Evolutionary conservation across 2,329 filamentous ascomycete species (phyloP).

Genomic region (Fusarium luffae): DNA sequence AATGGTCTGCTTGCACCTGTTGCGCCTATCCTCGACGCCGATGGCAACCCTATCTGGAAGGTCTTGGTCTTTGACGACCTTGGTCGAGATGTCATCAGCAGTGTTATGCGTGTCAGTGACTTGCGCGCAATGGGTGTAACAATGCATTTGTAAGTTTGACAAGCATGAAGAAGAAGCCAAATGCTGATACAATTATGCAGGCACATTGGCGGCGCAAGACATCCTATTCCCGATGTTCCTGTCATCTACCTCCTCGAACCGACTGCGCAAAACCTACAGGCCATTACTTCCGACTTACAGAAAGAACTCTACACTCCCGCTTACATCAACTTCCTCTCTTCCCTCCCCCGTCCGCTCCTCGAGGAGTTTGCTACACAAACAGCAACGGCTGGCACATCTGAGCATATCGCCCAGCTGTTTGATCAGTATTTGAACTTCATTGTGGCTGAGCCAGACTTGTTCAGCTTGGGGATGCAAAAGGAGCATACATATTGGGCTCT

Average conservation of each 20-base stretch:
- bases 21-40: constrained; percentile 83
- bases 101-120: constrained; percentile 93
- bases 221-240: constrained; percentile 94
- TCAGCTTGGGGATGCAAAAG: constrained; percentile 92
- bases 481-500: constrained; percentile 94
- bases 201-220: constrained; percentile 82
- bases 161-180: background rate
- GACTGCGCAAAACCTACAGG: constrained; percentile 79
- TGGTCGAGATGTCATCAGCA: constrained; percentile 95
- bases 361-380: constrained; percentile 96
- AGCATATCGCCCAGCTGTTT: constrained; percentile 90
- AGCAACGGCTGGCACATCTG: constrained; percentile 83
- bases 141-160: constrained; percentile 80
- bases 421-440: constrained; percentile 99
- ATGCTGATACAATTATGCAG: constrained; percentile 56
- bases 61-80: constrained; percentile 93
- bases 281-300: constrained; percentile 86
- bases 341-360: constrained; percentile 86
- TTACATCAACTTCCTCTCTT: constrained; percentile 97
- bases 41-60: constrained; percentile 97
- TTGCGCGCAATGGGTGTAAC: constrained; percentile 94
- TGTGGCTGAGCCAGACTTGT: constrained; percentile 93
- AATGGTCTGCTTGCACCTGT: constrained; percentile 75
- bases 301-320: constrained; percentile 91
- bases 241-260: constrained; percentile 97